phyloP scores from a whole-genome alignment of 495 filamentous ascomycete species.

The Podospora tetraspora region DNA sequence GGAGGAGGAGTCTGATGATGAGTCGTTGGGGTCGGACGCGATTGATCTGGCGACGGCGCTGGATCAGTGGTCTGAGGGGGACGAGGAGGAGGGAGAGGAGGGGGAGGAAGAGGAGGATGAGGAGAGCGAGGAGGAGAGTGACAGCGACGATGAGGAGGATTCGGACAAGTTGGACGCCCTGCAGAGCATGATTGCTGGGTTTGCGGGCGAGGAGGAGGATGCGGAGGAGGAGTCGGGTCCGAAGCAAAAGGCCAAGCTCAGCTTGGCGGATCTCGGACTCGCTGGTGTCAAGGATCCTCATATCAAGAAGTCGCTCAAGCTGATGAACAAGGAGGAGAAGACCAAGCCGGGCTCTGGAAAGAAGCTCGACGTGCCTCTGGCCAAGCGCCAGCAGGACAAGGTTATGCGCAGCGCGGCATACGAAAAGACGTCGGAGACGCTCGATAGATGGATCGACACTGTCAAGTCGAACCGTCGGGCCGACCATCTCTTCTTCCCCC shows the following conservation, averaged over 20 bases:
- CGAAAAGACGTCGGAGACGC: constrained; percentile 82
- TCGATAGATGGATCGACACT: constrained; percentile 88
- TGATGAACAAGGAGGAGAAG: constrained; percentile 53
- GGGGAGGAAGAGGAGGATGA: constrained; percentile 38
- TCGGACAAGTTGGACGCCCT: constrained; percentile 58
- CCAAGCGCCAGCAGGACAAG: constrained; percentile 84
- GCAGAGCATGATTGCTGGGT: constrained; percentile 63
- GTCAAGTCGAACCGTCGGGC: constrained; percentile 90
- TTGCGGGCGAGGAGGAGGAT: constrained; percentile 42
- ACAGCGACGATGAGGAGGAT: constrained; percentile 49
- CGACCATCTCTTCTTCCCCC: constrained; percentile 87
- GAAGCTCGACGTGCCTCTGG: constrained; percentile 77
- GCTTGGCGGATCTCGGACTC: constrained; percentile 68
- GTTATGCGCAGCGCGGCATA: constrained; percentile 81
- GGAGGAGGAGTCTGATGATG: constrained; percentile 52
- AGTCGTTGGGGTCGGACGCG: constrained; percentile 70
- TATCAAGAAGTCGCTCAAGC: constrained; percentile 73
- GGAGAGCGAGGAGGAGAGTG: constrained; percentile 43
- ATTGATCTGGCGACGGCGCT: constrained; percentile 78
- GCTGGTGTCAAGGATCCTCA: constrained; percentile 66
- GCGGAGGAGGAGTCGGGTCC: constrained; percentile 25
- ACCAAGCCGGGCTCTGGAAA: constrained; percentile 54
- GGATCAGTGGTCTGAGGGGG: constrained; percentile 58
- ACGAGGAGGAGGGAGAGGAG: constrained; percentile 25
- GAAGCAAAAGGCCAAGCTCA: constrained; percentile 61